Conservation (phyloP, 1,284 basidiomycete genomes). For the Cutaneotrichosporon sp. region DNA sequence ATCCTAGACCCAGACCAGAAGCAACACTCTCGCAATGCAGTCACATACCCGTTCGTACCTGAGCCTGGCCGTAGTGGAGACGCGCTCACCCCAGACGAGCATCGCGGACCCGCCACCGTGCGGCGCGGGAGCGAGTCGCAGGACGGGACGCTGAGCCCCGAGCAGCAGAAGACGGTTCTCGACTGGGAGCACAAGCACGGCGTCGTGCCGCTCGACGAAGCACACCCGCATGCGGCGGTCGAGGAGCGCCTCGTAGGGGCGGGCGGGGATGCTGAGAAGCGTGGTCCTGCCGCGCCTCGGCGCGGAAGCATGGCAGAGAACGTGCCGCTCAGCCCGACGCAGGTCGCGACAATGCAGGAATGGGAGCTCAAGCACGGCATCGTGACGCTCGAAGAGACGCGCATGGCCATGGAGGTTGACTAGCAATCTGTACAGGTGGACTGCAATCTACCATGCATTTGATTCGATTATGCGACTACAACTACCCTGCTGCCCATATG, state of each 20-base stretch:
- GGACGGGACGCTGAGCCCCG: neutral
- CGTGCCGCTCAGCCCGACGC: neutral
- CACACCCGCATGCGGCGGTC: neutral
- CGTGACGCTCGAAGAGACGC: neutral
- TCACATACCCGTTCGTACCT: neutral
- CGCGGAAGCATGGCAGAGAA: slow-evolving; percentile 1
- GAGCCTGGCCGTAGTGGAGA: too few relatives aligned
- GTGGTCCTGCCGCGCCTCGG: neutral
- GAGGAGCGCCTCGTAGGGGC: neutral
- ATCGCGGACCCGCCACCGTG: neutral
- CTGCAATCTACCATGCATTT: neutral
- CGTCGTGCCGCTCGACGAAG: neutral
- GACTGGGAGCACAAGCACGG: slow-evolving; percentile 9
- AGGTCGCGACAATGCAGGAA: neutral
- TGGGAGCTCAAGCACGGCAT: slow-evolving; percentile 5
- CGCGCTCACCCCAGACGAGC: neutral
- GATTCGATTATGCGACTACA: neutral
- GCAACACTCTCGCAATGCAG: neutral
- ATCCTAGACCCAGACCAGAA: neutral
- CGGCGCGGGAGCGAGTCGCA: neutral
- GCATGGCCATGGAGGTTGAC: neutral
- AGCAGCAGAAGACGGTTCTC: neutral
- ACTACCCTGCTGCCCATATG: neutral
- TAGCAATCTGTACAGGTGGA: too few relatives aligned
- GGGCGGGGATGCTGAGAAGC: neutral